A percentile compares a stretch with the other conserved stretches of the same genome.
phyloP scores from a whole-genome alignment of 306 rosid species.

The Gynostemma pentaphyllum region DNA sequence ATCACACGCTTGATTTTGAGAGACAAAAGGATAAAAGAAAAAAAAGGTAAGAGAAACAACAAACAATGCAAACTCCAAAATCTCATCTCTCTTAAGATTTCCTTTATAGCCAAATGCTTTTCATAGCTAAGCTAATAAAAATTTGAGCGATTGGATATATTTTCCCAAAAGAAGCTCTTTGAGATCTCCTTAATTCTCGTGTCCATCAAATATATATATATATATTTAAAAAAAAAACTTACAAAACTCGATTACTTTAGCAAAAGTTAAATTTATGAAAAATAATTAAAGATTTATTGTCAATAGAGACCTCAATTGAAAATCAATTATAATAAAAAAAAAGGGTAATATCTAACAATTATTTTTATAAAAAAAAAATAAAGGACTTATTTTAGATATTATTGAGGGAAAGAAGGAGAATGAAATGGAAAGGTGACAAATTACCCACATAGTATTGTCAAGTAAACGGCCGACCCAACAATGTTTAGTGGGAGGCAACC shows the following conservation, averaged over 20 bases:
- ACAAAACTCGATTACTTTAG: background rate
- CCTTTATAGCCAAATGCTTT: background rate
- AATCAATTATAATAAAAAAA: too few relatives aligned
- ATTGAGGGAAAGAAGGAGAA: background rate
- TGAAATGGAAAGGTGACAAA: conserved; percentile 33
- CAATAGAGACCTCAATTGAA: too few relatives aligned
- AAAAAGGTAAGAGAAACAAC: background rate
- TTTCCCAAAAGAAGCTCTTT: too few relatives aligned
- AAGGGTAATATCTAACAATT: too few relatives aligned
- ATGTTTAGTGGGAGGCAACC: conserved; percentile 43
- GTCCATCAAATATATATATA: too few relatives aligned
- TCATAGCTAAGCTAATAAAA: too few relatives aligned
- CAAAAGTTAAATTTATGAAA: background rate
- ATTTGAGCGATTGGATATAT: too few relatives aligned
- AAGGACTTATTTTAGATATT: too few relatives aligned
- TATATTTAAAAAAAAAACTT: background rate
- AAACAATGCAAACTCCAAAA: background rate
- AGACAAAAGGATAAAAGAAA: background rate
- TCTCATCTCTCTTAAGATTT: background rate
- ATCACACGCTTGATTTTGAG: background rate
- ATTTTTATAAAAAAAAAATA: too few relatives aligned
- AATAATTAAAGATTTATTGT: too few relatives aligned
- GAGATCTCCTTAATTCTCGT: too few relatives aligned
- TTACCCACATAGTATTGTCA: conserved; percentile 27
- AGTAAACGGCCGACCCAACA: conserved; percentile 55